Conservation (phyloP, 306 rosid genomes). For the Abrus precatorius region DNA sequence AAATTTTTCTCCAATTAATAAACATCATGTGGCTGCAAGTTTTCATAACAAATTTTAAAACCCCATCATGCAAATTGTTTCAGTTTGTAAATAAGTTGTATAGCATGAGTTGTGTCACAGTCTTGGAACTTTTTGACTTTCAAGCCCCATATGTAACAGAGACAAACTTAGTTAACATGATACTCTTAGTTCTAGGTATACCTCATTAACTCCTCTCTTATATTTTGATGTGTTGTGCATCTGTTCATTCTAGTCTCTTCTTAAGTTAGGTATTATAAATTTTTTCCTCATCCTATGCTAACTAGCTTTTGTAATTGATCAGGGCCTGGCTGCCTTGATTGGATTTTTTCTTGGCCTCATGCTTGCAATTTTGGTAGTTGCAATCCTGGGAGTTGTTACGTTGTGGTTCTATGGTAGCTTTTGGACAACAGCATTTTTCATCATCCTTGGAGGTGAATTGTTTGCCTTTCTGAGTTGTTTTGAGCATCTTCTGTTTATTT, state of each 20-base stretch:
- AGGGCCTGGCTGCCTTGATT: conserved; percentile 76
- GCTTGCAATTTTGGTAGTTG: conserved; percentile 77
- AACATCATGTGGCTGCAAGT: conserved; percentile 26
- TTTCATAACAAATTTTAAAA: conserved; percentile 32
- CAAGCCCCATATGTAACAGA: neutral
- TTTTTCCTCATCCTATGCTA: conserved; percentile 32
- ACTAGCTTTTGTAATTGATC: conserved; percentile 48
- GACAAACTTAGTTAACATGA: conserved; percentile 14
- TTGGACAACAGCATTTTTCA: conserved; percentile 80
- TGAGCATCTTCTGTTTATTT: conserved; percentile 36
- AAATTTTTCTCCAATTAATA: conserved; percentile 21
- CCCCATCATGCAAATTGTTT: conserved; percentile 2
- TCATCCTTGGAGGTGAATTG: conserved; percentile 87
- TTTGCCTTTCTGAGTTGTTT: conserved; percentile 40
- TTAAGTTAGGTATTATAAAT: conserved; percentile 34
- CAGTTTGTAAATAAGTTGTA: conserved; percentile 13
- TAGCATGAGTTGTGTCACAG: conserved; percentile 26
- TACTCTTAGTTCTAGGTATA: conserved; percentile 11
- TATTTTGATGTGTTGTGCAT: conserved; percentile 32
- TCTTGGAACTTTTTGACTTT: conserved; percentile 42
- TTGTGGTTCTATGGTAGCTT: conserved; percentile 98
- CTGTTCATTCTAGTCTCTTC: conserved; percentile 30
- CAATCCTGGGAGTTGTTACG: conserved; percentile 71
- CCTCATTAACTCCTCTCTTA: conserved; percentile 3
- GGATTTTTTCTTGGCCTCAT: conserved; percentile 76